These are phyloP conservation scores for Teunomyces tritomae DNA, from an alignment of 805 yeast genomes.

Conservation along the genomic window DNA sequence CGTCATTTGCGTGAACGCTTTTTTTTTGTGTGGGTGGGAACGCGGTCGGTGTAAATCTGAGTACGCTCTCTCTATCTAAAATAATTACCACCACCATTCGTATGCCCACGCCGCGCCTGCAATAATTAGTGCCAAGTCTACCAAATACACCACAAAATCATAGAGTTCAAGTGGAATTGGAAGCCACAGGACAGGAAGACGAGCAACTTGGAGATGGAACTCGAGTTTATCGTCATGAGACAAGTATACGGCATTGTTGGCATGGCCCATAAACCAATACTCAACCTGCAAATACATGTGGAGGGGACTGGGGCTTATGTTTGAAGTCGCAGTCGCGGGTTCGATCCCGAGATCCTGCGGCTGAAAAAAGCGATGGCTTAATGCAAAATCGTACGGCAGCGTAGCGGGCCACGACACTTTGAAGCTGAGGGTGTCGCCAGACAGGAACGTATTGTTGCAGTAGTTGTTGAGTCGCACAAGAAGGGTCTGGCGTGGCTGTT, in stretches of 20 bases:
- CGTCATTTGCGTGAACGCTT: no score
- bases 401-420: slow-evolving; percentile 41
- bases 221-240: slow-evolving; percentile 11
- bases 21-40: neutral
- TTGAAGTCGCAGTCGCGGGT: neutral
- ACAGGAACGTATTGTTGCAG: slow-evolving; percentile 20
- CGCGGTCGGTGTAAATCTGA: neutral
- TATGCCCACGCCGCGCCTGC: neutral
- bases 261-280: slow-evolving; percentile 20
- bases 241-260: slow-evolving; percentile 12
- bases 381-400: slow-evolving; percentile 21
- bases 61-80: neutral
- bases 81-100: neutral
- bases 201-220: slow-evolving; percentile 26
- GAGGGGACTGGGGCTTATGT: neutral
- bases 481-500: slow-evolving; percentile 12
- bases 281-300: slow-evolving; percentile 20
- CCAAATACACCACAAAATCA: slow-evolving; percentile 24
- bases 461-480: slow-evolving; percentile 36
- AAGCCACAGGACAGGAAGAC: slow-evolving; percentile 22
- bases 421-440: slow-evolving; percentile 24
- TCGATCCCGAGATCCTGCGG: slow-evolving; percentile 8
- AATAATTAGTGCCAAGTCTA: slow-evolving; percentile 16
- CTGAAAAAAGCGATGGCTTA: slow-evolving; percentile 22
- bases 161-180: slow-evolving; percentile 36